Conservation (phyloP, 2,329 filamentous ascomycete species). For the Calonectria montana region DNA sequence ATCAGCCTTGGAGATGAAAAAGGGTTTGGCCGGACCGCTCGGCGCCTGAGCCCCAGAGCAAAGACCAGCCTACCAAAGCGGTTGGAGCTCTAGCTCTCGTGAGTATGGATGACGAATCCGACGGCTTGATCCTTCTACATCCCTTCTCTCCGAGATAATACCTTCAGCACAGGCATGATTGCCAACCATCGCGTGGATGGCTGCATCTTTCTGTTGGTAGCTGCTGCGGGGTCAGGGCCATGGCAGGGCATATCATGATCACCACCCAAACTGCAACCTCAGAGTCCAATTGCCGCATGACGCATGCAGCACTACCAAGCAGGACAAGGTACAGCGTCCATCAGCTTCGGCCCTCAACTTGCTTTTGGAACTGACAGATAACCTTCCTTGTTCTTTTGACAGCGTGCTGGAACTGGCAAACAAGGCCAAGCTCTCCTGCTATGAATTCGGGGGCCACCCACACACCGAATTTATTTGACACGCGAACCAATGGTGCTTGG, state of each 20-base stretch:
- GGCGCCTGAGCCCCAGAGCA: background rate
- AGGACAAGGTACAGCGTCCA: background rate
- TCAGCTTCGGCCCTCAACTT: background rate
- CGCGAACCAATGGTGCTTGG: background rate
- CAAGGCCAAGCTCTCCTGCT: background rate
- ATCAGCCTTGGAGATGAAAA: conserved; percentile 11
- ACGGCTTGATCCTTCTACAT: conserved; percentile 1
- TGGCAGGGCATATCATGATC: background rate
- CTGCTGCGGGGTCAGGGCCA: background rate
- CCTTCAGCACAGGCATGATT: conserved; percentile 8
- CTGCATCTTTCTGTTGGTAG: background rate
- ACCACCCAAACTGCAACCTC: background rate
- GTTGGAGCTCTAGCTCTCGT: conserved; percentile 5
- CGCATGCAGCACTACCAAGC: conserved; percentile 1
- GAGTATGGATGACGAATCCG: background rate
- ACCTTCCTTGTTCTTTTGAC: background rate
- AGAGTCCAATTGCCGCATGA: conserved; percentile 1
- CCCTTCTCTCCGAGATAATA: conserved; percentile 8
- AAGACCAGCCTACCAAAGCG: background rate
- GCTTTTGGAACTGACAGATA: conserved; percentile 8
- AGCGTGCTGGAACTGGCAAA: background rate
- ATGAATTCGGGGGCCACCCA: background rate
- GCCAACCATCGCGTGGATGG: background rate
- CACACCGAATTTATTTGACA: conserved; percentile 24
- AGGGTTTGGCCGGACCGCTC: background rate